Percentiles rank a stretch among this genome's conserved stretches.
Evolutionary conservation across 1,284 basidiomycete species (phyloP).

Genomic region (Puccinia horiana): DNA sequence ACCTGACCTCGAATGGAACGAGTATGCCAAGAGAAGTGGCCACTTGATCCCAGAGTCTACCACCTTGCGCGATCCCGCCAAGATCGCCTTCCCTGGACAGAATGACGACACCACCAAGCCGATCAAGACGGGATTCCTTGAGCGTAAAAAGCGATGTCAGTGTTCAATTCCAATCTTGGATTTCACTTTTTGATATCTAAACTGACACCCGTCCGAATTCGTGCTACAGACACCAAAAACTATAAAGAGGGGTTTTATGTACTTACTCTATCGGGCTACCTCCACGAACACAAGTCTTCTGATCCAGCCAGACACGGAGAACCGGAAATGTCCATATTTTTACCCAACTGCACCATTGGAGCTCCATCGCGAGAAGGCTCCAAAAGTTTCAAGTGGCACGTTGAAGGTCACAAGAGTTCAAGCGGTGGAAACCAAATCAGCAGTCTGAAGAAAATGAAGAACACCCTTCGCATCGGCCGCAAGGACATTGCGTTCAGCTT

Average conservation of each 20-base stretch:
- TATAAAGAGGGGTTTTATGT: conserved; percentile 54
- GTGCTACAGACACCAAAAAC: conserved; percentile 17
- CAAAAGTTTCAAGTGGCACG: conserved; percentile 53
- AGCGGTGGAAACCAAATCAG: conserved; percentile 23
- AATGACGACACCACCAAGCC: conserved; percentile 52
- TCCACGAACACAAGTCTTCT: conserved; percentile 54
- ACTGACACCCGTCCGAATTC: not conserved
- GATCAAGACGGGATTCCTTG: conserved; percentile 54
- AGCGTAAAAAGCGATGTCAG: conserved; percentile 83
- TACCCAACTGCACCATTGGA: conserved; percentile 55
- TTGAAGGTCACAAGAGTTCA: conserved; percentile 51
- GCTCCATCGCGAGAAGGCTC: conserved; percentile 51
- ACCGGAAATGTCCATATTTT: conserved; percentile 55
- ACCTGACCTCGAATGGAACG: conserved; percentile 93
- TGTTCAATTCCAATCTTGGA: conserved; percentile 63
- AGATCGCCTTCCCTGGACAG: conserved; percentile 54
- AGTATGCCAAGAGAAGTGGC: conserved; percentile 89
- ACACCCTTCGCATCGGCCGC: conserved; percentile 54
- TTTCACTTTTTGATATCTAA: conserved; percentile 64
- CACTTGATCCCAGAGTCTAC: conserved; percentile 86
- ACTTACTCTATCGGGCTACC: conserved; percentile 55
- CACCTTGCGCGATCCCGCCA: conserved; percentile 51
- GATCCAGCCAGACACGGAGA: conserved; percentile 52
- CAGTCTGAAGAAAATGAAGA: conserved; percentile 52
- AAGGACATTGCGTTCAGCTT: conserved; percentile 53